A percentile compares a stretch with the other conserved stretches of the same genome.
phyloP scores from a whole-genome alignment of 208 protist genomes.

The Trypanosoma mega region DNA sequence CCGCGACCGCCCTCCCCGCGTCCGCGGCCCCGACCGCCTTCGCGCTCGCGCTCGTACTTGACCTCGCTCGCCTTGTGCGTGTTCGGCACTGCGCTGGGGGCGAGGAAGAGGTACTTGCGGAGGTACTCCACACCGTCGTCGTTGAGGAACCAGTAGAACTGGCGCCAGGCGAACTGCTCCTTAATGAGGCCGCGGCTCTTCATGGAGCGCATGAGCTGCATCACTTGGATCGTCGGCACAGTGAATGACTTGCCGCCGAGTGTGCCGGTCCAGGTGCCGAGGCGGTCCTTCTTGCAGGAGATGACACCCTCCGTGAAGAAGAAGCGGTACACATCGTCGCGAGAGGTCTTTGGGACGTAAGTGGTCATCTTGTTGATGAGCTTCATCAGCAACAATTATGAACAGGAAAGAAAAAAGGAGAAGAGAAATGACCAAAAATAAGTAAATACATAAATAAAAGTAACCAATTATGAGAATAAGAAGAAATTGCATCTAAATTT shows the following conservation, averaged over 20 bases:
- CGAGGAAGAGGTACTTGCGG: slow-evolving; percentile 92
- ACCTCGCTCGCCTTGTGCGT: slow-evolving; percentile 82
- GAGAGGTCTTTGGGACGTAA: slow-evolving; percentile 77
- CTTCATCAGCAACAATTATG: background rate
- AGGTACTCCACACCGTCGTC: slow-evolving; percentile 93
- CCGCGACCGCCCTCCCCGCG: slow-evolving; percentile 31
- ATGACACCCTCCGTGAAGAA: slow-evolving; percentile 91
- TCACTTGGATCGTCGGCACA: slow-evolving; percentile 80
- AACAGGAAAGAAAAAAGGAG: background rate
- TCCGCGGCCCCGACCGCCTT: slow-evolving; percentile 41
- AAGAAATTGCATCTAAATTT: too few relatives aligned
- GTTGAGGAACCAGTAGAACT: slow-evolving; percentile 95
- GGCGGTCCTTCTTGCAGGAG: slow-evolving; percentile 90
- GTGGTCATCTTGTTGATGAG: slow-evolving; percentile 56
- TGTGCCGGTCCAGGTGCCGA: slow-evolving; percentile 81
- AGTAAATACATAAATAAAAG: background rate
- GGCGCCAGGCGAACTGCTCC: slow-evolving; percentile 93
- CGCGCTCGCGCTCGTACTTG: slow-evolving; percentile 55
- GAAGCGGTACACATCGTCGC: slow-evolving; percentile 92
- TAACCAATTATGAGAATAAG: too few relatives aligned
- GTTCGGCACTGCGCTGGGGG: slow-evolving; percentile 82
- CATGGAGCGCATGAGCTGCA: slow-evolving; percentile 90
- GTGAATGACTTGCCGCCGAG: slow-evolving; percentile 79
- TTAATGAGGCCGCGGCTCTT: slow-evolving; percentile 91
- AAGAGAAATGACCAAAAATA: background rate